Percentiles rank a stretch among this genome's conserved stretches.
These are phyloP conservation scores for Nakaseomyces bracarensis DNA, from an alignment of 1,139 yeast genomes.

Conservation along the genomic window DNA sequence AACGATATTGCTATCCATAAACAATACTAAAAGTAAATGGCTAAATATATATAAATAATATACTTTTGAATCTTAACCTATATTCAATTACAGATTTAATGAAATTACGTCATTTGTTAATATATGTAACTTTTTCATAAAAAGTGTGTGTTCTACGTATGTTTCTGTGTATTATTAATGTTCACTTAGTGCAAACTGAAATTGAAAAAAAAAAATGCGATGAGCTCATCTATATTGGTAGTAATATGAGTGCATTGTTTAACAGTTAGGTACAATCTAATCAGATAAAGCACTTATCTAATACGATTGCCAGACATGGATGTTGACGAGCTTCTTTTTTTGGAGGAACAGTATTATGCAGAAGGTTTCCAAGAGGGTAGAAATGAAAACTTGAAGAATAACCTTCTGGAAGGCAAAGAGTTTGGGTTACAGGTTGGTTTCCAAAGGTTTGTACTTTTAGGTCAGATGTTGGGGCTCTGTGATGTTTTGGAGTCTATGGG, in stretches of 20 bases:
- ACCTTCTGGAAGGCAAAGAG: constrained; percentile 63
- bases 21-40: no score
- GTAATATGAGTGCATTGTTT: no score
- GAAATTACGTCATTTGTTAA: background rate
- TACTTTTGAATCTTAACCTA: no score
- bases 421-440: constrained; percentile 75
- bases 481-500: constrained; percentile 23
- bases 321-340: constrained; percentile 21
- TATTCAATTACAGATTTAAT: no score
- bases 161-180: constrained; percentile 3
- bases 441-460: constrained; percentile 57
- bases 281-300: no score
- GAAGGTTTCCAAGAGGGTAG: constrained; percentile 51
- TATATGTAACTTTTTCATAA: no score
- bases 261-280: background rate
- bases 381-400: constrained; percentile 44
- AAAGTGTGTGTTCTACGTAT: background rate
- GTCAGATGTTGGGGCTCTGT: constrained; percentile 52
- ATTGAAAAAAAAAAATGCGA: background rate
- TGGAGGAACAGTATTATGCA: constrained; percentile 41
- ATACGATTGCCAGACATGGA: constrained; percentile 14
- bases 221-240: background rate
- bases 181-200: background rate
- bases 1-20: no score
- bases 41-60: no score